These are phyloP conservation scores for Microbotryum silenes-acaulis DNA, from an alignment of 1,284 basidiomycete species.

Conservation along the genomic window DNA sequence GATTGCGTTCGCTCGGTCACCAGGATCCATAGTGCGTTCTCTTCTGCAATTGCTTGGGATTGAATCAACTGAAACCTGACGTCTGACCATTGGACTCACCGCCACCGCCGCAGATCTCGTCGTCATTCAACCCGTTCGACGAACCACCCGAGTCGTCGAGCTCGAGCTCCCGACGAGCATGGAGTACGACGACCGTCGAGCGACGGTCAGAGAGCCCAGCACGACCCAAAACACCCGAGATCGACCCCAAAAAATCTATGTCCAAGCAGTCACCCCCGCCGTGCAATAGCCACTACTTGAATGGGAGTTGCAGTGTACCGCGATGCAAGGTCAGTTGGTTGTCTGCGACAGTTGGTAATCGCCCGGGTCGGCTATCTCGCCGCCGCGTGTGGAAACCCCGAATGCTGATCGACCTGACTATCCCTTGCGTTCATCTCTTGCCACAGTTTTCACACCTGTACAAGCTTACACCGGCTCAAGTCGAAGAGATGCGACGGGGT, in stretches of 20 bases:
- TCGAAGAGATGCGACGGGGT: constrained; percentile 15
- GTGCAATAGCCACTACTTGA: constrained; percentile 14
- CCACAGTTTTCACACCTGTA: constrained; percentile 13
- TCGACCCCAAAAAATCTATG: constrained; percentile 9
- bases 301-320: constrained; percentile 6
- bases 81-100: neutral
- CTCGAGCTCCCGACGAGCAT: neutral
- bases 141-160: neutral
- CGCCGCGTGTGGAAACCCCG: neutral
- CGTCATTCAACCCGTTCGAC: neutral
- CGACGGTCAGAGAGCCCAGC: neutral
- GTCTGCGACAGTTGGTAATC: neutral
- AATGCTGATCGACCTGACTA: neutral
- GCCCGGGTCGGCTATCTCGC: neutral
- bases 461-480: constrained; percentile 4
- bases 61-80: neutral
- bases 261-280: constrained; percentile 14
- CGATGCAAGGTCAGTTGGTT: constrained; percentile 4
- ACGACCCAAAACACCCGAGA: neutral
- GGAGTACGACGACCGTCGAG: neutral
- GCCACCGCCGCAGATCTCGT: neutral
- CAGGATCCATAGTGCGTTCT: neutral
- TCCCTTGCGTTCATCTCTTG: neutral
- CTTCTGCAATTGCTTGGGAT: neutral
- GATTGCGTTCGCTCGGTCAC: neutral